Conservation (phyloP, 495 filamentous ascomycete genomes). For the Trypethelium eluteriae region DNA sequence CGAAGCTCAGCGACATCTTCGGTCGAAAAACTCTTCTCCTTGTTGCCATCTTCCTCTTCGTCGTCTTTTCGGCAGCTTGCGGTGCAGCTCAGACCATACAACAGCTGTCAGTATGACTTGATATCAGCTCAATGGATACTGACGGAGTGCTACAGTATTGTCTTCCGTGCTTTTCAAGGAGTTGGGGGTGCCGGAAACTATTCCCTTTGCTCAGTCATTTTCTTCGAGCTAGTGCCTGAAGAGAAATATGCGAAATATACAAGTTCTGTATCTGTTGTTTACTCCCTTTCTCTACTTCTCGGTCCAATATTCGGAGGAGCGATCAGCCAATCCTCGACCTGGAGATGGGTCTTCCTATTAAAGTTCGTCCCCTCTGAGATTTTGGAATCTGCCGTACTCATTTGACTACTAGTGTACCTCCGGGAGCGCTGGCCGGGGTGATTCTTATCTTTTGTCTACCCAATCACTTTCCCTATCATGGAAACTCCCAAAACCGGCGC, state of each 20-base stretch:
- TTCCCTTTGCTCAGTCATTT: constrained; percentile 42
- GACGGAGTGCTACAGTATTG: constrained; percentile 29
- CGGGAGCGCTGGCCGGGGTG: constrained; percentile 10
- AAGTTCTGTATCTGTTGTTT: background rate
- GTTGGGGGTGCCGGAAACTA: constrained; percentile 50
- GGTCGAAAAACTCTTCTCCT: constrained; percentile 19
- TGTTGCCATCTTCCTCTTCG: constrained; percentile 18
- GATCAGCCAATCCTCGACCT: background rate
- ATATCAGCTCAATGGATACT: background rate
- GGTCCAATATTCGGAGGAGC: constrained; percentile 7
- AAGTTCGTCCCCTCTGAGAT: constrained; percentile 9
- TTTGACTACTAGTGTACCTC: background rate
- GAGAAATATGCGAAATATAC: constrained; percentile 25
- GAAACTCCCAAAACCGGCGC: background rate
- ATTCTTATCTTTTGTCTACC: constrained; percentile 15
- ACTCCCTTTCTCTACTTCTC: background rate
- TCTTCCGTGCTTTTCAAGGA: constrained; percentile 51
- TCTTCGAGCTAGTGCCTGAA: constrained; percentile 45
- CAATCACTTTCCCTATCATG: constrained; percentile 16
- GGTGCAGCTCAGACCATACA: constrained; percentile 25
- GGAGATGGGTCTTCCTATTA: constrained; percentile 16
- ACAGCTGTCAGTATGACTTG: constrained; percentile 20
- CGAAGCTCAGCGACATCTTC: constrained; percentile 24
- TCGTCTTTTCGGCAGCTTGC: constrained; percentile 22
- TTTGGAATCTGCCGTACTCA: background rate